Evolutionary conservation across 805 yeast genomes (phyloP), one percentile per base, ranked within the genome.

Genomic region (Starmerella geochares): DNA sequence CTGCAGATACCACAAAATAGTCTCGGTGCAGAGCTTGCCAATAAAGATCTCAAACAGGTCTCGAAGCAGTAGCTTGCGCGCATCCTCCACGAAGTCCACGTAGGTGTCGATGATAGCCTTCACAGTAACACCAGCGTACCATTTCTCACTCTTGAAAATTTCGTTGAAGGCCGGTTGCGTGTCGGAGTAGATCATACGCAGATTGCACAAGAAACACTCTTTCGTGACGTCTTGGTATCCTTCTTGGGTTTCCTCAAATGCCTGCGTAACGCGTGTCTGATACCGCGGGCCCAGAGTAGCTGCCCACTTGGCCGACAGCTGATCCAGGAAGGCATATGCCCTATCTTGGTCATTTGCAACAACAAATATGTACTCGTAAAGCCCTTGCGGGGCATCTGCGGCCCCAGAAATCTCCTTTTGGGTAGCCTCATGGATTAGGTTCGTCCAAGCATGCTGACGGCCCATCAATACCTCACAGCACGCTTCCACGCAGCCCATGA

Each of bases 261-360:
- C 71, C 2, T 74, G 64, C 19, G 75, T 76, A 37, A 86, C 84
- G 48, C 76, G 74, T 16, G 73, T 72, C 48, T 74, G 71, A 65
- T 83, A 83, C 50, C 72, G 75, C 37, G 79, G 80, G 35, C 81
- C 73, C 38, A 86, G 83, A 60, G 78, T 71, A n/a, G 76, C 78
- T 20, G 78, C 76, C 58, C 81, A 74, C 51, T 81, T 74, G 44
- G 77, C 77, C 5, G 82, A 74, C 50, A 84, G 79, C 21, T 83
- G 82, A 54, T 83, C 92, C 2, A 81, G 68, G 54, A 77, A 77
- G 57, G 78, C 81, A 2, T 83, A 82, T 14, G 81, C 81, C 54
- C 79, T 72, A 69, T 80, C 77, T 65, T 83, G 94, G 57, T 88
- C 92, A 65, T 86, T 86, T 2, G 88, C 90, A 16, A 85, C 72